These are phyloP conservation scores for Colletotrichum chlorophyti DNA, from an alignment of 2,329 filamentous ascomycete genomes.

Conservation along the genomic window DNA sequence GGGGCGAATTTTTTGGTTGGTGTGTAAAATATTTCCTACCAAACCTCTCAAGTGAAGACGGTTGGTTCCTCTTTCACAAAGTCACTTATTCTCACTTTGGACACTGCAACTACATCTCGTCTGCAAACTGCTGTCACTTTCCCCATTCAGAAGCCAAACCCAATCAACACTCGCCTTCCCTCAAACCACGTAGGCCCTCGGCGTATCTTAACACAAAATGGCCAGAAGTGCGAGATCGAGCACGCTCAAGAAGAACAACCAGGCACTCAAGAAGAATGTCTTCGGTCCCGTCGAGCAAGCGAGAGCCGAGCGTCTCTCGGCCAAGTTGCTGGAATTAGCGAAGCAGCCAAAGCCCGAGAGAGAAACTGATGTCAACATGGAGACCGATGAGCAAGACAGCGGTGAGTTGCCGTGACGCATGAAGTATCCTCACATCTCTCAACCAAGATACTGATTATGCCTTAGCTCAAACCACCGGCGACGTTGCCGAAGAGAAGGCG, in stretches of 20 bases:
- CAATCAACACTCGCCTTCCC: background rate
- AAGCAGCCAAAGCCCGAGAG: constrained; percentile 74
- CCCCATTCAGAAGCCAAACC: no score
- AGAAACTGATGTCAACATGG: constrained; percentile 56
- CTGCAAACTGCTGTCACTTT: no score
- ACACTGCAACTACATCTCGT: no score
- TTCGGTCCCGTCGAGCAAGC: constrained; percentile 85
- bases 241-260: constrained; percentile 82
- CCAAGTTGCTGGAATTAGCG: constrained; percentile 83
- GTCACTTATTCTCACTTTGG: no score
- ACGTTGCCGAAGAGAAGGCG: constrained; percentile 36
- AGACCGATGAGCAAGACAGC: constrained; percentile 40
- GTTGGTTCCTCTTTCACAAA: constrained; percentile 5
- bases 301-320: constrained; percentile 81
- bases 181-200: constrained; percentile 2
- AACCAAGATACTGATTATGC: constrained; percentile 22
- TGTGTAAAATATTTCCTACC: constrained; percentile 21
- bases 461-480: constrained; percentile 36
- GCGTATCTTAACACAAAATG: constrained; percentile 62
- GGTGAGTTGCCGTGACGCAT: constrained; percentile 16
- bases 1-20: background rate
- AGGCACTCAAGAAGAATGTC: constrained; percentile 78
- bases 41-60: background rate
- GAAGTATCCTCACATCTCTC: background rate
- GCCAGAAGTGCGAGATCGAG: constrained; percentile 87